A percentile compares a stretch with the other conserved stretches of the same genome.
Conservation (phyloP, 2,329 filamentous ascomycete species). For the Zymoseptoria crescenta region DNA sequence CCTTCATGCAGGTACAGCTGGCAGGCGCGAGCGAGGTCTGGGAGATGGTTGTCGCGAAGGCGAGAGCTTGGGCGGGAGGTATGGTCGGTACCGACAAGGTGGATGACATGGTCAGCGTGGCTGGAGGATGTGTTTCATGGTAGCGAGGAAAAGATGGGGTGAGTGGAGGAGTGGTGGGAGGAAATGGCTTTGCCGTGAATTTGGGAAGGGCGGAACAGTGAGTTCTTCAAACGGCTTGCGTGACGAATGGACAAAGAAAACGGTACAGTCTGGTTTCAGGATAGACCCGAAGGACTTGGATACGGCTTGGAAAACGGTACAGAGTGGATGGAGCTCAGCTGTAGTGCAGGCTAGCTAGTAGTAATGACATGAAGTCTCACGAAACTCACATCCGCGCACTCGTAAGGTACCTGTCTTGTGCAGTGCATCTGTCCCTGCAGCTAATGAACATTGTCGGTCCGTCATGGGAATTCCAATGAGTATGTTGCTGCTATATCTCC, state of each 20-base stretch:
- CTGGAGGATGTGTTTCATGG: background rate
- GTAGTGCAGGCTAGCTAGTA: background rate
- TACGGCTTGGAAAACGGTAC: background rate
- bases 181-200: no score
- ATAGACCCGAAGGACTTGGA: background rate
- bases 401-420: background rate
- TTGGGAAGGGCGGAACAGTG: no score
- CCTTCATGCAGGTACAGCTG: slow-evolving; percentile 43
- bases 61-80: slow-evolving; percentile 27
- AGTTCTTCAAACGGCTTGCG: no score
- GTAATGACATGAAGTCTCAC: background rate
- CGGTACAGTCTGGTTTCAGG: background rate
- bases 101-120: slow-evolving; percentile 1
- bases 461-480: no score
- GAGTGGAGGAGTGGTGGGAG: no score
- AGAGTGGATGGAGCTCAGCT: background rate
- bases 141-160: background rate
- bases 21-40: slow-evolving; percentile 46
- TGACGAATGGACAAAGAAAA: background rate
- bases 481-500: no score
- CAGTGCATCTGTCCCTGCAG: background rate
- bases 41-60: slow-evolving; percentile 59
- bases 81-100: background rate
- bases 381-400: background rate
- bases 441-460: no score